Conservation (phyloP, 495 filamentous ascomycete genomes). For the Penicillium steckii region DNA sequence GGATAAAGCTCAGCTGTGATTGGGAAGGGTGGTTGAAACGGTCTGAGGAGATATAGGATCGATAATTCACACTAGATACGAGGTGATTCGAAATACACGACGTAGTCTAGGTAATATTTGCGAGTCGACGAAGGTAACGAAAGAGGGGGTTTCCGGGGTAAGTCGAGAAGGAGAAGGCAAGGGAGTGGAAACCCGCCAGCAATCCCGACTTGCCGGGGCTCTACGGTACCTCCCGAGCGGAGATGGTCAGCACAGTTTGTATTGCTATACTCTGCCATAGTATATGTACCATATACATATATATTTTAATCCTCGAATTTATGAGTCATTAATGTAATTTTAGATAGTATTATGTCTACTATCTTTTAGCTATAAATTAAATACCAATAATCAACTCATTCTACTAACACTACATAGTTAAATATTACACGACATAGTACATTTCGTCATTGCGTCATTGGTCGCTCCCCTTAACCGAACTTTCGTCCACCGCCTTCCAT, state of each 20-base stretch:
- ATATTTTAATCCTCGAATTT: no score
- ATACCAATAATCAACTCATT: not conserved
- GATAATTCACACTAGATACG: no score
- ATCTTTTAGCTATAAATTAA: no score
- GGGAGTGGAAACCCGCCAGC: constrained; percentile 1
- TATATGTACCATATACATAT: not conserved
- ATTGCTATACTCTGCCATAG: not conserved
- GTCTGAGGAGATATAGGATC: no score
- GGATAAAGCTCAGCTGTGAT: no score
- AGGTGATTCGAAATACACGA: no score
- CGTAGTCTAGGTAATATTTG: not conserved
- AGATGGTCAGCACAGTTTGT: no score
- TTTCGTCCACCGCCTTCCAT: not conserved
- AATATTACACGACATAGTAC: no score
- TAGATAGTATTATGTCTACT: no score
- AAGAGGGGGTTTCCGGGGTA: not conserved
- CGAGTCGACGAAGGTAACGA: not conserved
- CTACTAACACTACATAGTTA: no score
- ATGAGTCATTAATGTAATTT: no score
- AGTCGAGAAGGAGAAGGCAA: not conserved
- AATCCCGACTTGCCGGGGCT: constrained; percentile 27
- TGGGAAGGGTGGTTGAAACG: not conserved
- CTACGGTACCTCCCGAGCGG: constrained; percentile 30
- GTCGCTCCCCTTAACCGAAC: constrained; percentile 9
- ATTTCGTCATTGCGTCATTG: constrained; percentile 18